A percentile compares a stretch with the other conserved stretches of the same genome.
These are phyloP conservation scores for Cercospora sp. DNA, from an alignment of 2,329 filamentous ascomycete species.

Conservation along the genomic window DNA sequence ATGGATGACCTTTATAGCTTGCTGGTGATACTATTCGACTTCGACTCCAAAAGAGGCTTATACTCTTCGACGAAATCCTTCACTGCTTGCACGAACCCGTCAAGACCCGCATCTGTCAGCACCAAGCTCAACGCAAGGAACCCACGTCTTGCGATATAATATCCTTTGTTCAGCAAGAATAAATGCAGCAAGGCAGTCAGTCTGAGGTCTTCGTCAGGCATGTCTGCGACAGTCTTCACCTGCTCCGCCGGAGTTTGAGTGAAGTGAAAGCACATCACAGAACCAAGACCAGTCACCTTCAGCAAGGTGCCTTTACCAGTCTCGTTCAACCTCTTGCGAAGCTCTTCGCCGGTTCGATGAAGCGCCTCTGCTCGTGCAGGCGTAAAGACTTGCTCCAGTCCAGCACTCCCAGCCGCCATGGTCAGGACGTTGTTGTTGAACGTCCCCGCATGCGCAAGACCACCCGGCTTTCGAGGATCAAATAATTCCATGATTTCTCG, in stretches of 20 bases:
- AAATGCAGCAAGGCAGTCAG: slow-evolving; percentile 42
- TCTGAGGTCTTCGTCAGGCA: slow-evolving; percentile 32
- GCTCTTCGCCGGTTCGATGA: slow-evolving; percentile 37
- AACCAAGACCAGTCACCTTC: slow-evolving; percentile 41
- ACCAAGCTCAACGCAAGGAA: slow-evolving; percentile 42
- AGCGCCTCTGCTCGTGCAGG: slow-evolving; percentile 36
- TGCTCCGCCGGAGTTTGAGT: slow-evolving; percentile 32
- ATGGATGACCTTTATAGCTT: background rate
- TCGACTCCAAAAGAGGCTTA: background rate
- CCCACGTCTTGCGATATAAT: slow-evolving; percentile 40
- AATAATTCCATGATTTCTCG: slow-evolving; percentile 60
- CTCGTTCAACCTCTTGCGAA: slow-evolving; percentile 34
- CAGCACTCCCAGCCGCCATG: slow-evolving; percentile 57
- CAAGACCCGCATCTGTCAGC: slow-evolving; percentile 38
- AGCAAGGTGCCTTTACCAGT: slow-evolving; percentile 39
- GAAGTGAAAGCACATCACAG: slow-evolving; percentile 43
- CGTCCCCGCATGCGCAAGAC: slow-evolving; percentile 60
- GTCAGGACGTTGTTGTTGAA: slow-evolving; percentile 68
- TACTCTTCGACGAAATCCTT: slow-evolving; percentile 19
- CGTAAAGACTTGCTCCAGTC: slow-evolving; percentile 41
- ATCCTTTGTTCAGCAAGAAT: slow-evolving; percentile 42
- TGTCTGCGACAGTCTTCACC: slow-evolving; percentile 27
- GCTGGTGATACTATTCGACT: background rate
- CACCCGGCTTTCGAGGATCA: slow-evolving; percentile 48
- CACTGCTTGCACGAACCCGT: slow-evolving; percentile 35